These are phyloP conservation scores for Diplocarpon rosae DNA, from an alignment of 2,329 filamentous ascomycete genomes.

Conservation along the genomic window DNA sequence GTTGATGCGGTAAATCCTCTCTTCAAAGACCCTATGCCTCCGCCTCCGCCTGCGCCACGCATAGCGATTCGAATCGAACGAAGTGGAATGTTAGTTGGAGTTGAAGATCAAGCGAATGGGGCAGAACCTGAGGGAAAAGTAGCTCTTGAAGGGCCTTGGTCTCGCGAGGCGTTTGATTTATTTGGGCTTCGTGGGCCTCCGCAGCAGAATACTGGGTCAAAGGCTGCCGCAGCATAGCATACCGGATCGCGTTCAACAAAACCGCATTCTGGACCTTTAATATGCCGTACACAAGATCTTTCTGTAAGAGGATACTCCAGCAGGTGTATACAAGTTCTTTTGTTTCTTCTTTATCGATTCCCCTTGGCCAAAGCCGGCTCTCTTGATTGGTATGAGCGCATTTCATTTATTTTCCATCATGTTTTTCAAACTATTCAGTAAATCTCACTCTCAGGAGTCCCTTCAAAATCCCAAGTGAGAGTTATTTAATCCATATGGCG, in stretches of 20 bases:
- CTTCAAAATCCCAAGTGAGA: no score
- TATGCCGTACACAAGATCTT: neutral
- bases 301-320: neutral
- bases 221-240: neutral
- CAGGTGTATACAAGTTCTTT: no score
- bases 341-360: no score
- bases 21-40: constrained; percentile 9
- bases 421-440: no score
- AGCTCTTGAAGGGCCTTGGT: constrained; percentile 24
- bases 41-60: constrained; percentile 11
- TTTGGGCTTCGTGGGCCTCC: constrained; percentile 23
- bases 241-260: neutral
- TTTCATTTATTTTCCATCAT: no score
- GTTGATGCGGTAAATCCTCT: constrained; percentile 12
- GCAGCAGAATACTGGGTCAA: constrained; percentile 2
- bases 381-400: no score
- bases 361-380: no score
- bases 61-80: constrained; percentile 5
- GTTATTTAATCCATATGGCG: no score
- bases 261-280: neutral
- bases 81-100: neutral
- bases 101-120: neutral
- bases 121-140: neutral
- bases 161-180: constrained; percentile 28
- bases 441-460: no score